Evolutionary conservation across 768 basidiomycete genomes (phyloP).

Genomic region (Leccinellum luteum): DNA sequence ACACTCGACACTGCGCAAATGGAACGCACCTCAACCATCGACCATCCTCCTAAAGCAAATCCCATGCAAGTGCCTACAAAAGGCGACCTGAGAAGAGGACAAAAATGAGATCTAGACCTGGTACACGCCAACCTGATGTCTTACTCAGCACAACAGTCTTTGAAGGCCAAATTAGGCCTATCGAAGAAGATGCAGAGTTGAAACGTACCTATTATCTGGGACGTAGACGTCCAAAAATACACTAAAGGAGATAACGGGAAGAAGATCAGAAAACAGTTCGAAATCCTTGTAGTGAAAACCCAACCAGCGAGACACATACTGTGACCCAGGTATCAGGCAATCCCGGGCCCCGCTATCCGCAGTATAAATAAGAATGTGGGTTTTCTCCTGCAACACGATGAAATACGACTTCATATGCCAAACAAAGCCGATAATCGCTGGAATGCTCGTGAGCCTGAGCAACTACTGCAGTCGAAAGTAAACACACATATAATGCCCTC

Average conservation of each 20-base stretch:
- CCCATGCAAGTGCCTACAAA: slow-evolving; percentile 25
- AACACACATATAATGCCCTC: slow-evolving; percentile 23
- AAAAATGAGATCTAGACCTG: slow-evolving; percentile 20
- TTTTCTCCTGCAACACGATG: slow-evolving; percentile 28
- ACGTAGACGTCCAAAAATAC: slow-evolving; percentile 28
- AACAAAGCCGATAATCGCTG: slow-evolving; percentile 27
- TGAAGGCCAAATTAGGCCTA: slow-evolving; percentile 4
- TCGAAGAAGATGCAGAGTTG: neutral
- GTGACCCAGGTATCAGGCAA: slow-evolving; percentile 17
- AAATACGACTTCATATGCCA: slow-evolving; percentile 21
- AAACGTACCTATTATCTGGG: slow-evolving; percentile 23
- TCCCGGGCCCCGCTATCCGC: slow-evolving; percentile 8
- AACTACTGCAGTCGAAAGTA: neutral
- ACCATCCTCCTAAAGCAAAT: slow-evolving; percentile 66
- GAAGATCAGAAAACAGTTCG: slow-evolving; percentile 10
- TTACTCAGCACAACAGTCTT: slow-evolving; percentile 29
- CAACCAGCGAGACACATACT: slow-evolving; percentile 13
- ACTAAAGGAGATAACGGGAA: slow-evolving; percentile 25
- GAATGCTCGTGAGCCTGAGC: slow-evolving; percentile 1
- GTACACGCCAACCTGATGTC: slow-evolving; percentile 25
- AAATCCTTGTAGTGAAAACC: slow-evolving; percentile 17
- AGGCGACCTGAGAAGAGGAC: neutral
- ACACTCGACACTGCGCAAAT: neutral
- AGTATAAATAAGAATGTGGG: slow-evolving; percentile 16
- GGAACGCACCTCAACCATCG: slow-evolving; percentile 69